Percentiles rank a stretch among this genome's conserved stretches.
Evolutionary conservation across 2,329 filamentous ascomycete genomes (phyloP).

Genomic region (Lasiodiplodia citricola): DNA sequence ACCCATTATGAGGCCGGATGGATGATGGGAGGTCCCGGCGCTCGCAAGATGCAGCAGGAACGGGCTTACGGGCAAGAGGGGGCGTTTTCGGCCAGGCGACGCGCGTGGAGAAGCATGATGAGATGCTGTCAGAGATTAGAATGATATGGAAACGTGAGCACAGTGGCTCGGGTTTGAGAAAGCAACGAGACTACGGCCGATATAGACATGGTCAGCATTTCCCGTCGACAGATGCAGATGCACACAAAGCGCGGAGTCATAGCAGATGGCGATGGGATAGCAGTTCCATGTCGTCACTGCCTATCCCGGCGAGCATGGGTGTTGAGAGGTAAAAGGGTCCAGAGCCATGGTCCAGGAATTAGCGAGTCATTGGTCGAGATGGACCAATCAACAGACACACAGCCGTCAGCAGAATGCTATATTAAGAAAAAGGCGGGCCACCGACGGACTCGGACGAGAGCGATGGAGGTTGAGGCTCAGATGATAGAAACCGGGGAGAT

Average conservation of each 20-base stretch:
- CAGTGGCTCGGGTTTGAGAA: neutral
- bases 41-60: neutral
- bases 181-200: neutral
- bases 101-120: conserved; percentile 11
- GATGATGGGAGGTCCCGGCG: neutral
- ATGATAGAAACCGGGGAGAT: neutral
- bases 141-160: neutral
- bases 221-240: neutral
- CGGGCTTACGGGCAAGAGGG: neutral
- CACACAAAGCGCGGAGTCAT: neutral
- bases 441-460: neutral
- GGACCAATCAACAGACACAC: neutral
- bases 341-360: neutral
- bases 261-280: neutral
- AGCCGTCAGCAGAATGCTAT: conserved; percentile 4
- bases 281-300: neutral
- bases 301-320: neutral
- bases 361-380: neutral
- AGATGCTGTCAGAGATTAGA: conserved; percentile 20
- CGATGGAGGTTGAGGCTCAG: neutral
- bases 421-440: conserved; percentile 11
- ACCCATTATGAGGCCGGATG: neutral
- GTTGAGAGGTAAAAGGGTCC: neutral
- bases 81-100: neutral
- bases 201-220: conserved; percentile 1